Evolutionary conservation across 163 green algal genomes (phyloP), one percentile per base, ranked within the genome.

Genomic region (Prototheca cutis): DNA sequence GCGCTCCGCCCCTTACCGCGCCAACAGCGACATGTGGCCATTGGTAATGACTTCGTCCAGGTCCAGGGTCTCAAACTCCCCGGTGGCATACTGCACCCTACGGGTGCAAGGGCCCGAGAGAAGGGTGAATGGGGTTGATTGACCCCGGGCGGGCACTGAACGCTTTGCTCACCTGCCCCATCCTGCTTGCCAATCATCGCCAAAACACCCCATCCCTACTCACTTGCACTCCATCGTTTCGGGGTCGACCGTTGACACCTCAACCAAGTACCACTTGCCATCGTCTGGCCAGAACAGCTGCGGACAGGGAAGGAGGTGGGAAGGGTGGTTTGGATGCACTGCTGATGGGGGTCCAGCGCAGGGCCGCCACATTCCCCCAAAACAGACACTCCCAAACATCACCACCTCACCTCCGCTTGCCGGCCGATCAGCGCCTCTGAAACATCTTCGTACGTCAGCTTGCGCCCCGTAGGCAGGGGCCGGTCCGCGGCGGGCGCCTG

Each of bases 241-340:
- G 5, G 66, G 42, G 65, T 93, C 83, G 36, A 94, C 61, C 0
- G 57, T 62, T 55, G 86, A 75, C n/a, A 95, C 87, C 62, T 90
- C 71, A 21, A 95, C 83, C 3, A 89, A 70, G 70, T 97, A 97
- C 88, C 88, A 95, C 62, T 88, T 80, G 25, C 73, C 70, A 71
- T 95, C 87, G 61, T 91, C 85, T 8, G 85, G 85, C 82, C 82
- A 90, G 56, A 79, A 85, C 29, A 90, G 63, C 39, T 45, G 36
- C 36, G 36, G 29, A 47, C 29, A 17, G 29, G 52, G 52, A 15
- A 36, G 29, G 52, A 3, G 52, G 13, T 21, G 52, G 27, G 29
- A 40, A 21, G 52, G 52, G 24, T n/a, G 6, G 27, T 57, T n/a
- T n/a, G n/a, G n/a, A n/a, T n/a, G n/a, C n/a, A n/a, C n/a, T n/a